Percentiles rank a stretch among this genome's conserved stretches.
phyloP scores from a whole-genome alignment of 176 grass and related monocot species.

The Tillandsia leiboldiana region DNA sequence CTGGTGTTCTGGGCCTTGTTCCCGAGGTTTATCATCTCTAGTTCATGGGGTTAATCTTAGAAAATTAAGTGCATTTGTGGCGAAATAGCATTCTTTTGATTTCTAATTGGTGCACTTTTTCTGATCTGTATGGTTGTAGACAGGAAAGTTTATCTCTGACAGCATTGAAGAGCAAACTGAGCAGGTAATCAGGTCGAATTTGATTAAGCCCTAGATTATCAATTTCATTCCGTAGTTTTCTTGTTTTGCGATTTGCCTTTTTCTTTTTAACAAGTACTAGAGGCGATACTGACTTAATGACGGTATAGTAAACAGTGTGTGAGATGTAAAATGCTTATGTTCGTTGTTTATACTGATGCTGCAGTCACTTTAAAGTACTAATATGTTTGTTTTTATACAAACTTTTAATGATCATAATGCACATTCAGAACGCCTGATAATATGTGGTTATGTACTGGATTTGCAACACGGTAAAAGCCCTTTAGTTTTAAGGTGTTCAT shows the following conservation, averaged over 20 bases:
- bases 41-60: conserved; percentile 1
- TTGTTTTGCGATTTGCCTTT: background rate
- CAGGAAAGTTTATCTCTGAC: conserved; percentile 84
- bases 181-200: conserved; percentile 35
- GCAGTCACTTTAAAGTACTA: no score
- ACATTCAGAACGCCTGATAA: no score
- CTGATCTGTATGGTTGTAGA: conserved; percentile 36
- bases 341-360: background rate
- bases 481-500: no score
- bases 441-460: no score
- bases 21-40: conserved; percentile 52
- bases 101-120: background rate
- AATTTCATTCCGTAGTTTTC: background rate
- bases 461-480: no score
- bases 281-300: background rate
- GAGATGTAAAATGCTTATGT: background rate
- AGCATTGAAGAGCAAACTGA: conserved; percentile 82
- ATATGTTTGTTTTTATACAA: no score
- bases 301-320: background rate
- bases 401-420: no score
- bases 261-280: background rate
- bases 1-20: conserved; percentile 80
- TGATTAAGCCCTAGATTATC: background rate
- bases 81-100: background rate
- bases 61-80: background rate